Evolutionary conservation across 2,329 filamentous ascomycete genomes (phyloP), one percentile per base, ranked within the genome.

Genomic region (Colletotrichum spaethianum): DNA sequence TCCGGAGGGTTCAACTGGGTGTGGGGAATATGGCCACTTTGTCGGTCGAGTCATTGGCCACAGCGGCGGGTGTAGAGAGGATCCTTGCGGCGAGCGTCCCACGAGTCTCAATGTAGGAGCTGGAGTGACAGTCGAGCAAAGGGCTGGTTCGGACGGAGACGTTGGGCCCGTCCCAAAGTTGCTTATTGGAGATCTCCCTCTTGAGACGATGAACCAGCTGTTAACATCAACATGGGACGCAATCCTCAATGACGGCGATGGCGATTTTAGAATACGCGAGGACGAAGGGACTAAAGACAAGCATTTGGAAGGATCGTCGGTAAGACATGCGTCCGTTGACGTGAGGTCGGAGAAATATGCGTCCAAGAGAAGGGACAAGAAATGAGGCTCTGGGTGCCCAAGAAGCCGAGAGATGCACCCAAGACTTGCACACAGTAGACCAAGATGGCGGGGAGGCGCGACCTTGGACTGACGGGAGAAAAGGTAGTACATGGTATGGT

Each of bases 21-120:
- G 69, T 68, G 69, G 69, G 69, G 64, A 72, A 72, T 72, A 68
- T 53, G 69, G 46, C 59, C 69, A 72, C 44, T 72, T 63, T 48
- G 48, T 59, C 50, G 57, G 59, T 63, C 28, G n/a, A 59, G 55
- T 48, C 50, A 64, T 72, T 72, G 69, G 64, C 64, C 64, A 42
- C 28, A 59, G 11, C 53, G 38, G 36, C 28, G 42, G 38, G 42
- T n/a, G 64, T 40, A 31, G 57, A 68, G 14, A 40, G 23, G 16
- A 68, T 63, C 57, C 69, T 38, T 63, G 69, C 52, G 16, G 23
- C 4, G 48, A 16, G 31, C 33, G 68, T 56, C 44, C 48, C 68
- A 71, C 48, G 56, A 67, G 63, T 67, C 68, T 67, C 62, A 26
- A 62, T 38, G 38, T 18, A 56, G 56, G 33, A 55, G 63, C 60